These are phyloP conservation scores for Chenopodium quinoa DNA, from an alignment of 148 eudicot species.

Conservation along the genomic window DNA sequence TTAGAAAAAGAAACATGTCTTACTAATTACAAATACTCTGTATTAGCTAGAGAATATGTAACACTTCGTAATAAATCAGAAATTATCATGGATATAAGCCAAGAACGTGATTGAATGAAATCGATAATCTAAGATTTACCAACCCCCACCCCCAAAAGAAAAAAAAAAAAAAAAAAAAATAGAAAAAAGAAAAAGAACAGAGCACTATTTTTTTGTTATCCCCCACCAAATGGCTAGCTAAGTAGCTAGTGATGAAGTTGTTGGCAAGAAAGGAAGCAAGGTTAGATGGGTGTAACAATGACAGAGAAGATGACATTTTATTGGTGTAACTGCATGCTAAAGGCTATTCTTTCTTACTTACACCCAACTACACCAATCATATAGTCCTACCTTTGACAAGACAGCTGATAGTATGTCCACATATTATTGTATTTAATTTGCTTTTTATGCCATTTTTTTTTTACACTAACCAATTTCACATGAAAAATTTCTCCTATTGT, in stretches of 20 bases:
- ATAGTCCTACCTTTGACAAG: slow-evolving; percentile 11
- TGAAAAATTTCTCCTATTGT: not conserved
- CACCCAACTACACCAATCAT: slow-evolving; percentile 16
- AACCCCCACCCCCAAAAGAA: no score
- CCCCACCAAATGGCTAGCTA: not conserved
- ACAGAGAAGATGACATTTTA: slow-evolving; percentile 7
- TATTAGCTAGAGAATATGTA: no score
- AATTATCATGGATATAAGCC: no score
- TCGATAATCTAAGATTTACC: no score
- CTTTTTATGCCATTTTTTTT: not conserved
- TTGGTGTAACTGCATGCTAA: not conserved
- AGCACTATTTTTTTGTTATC: no score
- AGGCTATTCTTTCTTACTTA: not conserved
- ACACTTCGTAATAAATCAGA: no score
- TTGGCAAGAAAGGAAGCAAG: slow-evolving; percentile 21
- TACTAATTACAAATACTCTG: no score
- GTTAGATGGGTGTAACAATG: slow-evolving; percentile 12
- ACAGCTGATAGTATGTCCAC: not conserved
- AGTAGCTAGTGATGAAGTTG: not conserved
- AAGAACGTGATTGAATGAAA: no score
- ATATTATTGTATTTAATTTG: not conserved
- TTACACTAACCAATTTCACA: not conserved
- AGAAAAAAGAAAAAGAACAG: no score
- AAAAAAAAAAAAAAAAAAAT: no score
- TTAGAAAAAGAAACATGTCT: no score